Conservation (phyloP, 1,284 basidiomycete genomes). For the Hemileia vastatrix region DNA sequence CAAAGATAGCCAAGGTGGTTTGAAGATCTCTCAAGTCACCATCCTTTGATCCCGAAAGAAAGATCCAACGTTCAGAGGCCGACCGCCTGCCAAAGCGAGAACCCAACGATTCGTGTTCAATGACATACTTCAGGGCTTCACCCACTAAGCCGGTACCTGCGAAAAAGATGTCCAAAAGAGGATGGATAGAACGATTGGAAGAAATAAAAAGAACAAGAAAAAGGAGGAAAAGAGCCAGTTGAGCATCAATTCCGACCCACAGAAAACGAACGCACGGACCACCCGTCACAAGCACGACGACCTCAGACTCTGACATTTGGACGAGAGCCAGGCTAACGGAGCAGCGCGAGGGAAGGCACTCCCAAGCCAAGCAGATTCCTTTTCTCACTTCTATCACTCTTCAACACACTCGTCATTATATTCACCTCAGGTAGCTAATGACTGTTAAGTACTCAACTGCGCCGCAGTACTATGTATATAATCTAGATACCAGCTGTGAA, state of each 20-base stretch:
- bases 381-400: too few relatives aligned
- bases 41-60: conserved; percentile 58
- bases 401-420: too few relatives aligned
- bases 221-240: not conserved
- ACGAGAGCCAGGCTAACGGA: too few relatives aligned
- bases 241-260: too few relatives aligned
- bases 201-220: not conserved
- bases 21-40: conserved; percentile 55
- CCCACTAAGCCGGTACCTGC: conserved; percentile 68
- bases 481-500: too few relatives aligned
- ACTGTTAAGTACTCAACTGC: too few relatives aligned
- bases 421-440: too few relatives aligned
- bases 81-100: conserved; percentile 61
- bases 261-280: not conserved
- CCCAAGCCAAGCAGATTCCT: too few relatives aligned
- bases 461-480: too few relatives aligned
- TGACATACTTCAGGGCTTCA: conserved; percentile 63
- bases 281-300: conserved; percentile 15
- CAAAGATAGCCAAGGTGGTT: conserved; percentile 52
- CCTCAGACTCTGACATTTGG: too few relatives aligned
- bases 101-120: conserved; percentile 64
- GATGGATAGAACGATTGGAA: not conserved
- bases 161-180: not conserved
- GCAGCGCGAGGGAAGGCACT: too few relatives aligned
- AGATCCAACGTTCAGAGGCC: conserved; percentile 71